Evolutionary conservation across 1,139 yeast species (phyloP), one percentile per base, ranked within the genome.

Genomic region (Kodamaea alishanica): DNA sequence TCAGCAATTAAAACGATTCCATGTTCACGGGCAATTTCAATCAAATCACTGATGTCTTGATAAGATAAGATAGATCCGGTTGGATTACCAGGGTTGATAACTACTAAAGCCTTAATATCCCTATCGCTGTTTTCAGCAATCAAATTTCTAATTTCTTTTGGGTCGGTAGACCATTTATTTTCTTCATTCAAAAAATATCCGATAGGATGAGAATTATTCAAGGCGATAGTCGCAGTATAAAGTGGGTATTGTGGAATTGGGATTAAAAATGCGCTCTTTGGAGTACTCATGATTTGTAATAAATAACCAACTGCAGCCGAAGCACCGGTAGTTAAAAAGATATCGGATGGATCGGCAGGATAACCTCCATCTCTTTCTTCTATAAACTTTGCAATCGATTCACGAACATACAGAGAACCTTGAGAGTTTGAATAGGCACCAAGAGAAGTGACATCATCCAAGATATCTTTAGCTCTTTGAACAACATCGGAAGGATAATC

Each of bases 171-270:
- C 98, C 98, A 94, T 49, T 80, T 77, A 35, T 80, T 69, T 28
- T 71, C 65, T 65, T 92, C 98, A 49, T 89, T 82, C 48, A 92
- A 70, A 55, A 76, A 87, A 64, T 92, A 94, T n/a, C 96, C 95
- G 38, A 92, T 72, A 7, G 95, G 85, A 27, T 81, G 77, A 10
- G 96, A 80, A 54, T 85, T 79, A 55, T 84, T 84, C 52, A 92
- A 71, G 3, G 96, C 84, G 54, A 94, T 73, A 5, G 96, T 74
- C 11, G 98, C 97, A 6, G 97, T 88, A 66, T 92, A 92, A 45
- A 94, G 74, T 5, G 98, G 98, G 59, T 94, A 92, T 65, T 92
- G 98, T 9, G 98, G 98, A 50, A 92, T 90, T 28, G 98, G 98
- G 49, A 92, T 89, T 64, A 92, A 68, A 49, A 89, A 89, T 23